Percentiles rank a stretch among this genome's conserved stretches.
phyloP scores from a whole-genome alignment of 192 early-diverging fungal species.

The Backusella psychrophila region DNA sequence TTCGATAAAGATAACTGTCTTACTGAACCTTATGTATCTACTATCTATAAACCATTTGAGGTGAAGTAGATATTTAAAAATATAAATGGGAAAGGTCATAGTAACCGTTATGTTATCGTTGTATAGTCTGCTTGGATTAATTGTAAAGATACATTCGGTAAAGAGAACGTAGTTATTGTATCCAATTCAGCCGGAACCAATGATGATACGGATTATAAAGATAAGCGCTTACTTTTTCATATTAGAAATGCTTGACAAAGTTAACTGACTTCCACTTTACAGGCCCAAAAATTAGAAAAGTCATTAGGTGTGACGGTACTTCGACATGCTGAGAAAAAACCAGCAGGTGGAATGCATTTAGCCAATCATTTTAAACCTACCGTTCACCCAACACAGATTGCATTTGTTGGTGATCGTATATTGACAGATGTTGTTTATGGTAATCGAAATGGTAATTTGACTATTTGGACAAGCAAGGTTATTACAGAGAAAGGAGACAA shows the following conservation, averaged over 20 bases:
- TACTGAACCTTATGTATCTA: slow-evolving; percentile 74
- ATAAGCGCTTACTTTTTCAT: neutral
- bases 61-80: slow-evolving; percentile 23
- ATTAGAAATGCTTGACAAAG: too few species aligned
- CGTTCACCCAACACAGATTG: slow-evolving; percentile 29
- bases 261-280: neutral
- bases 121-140: slow-evolving; percentile 60
- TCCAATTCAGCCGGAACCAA: slow-evolving; percentile 90
- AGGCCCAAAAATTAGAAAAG: slow-evolving; percentile 45
- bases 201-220: slow-evolving; percentile 66
- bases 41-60: slow-evolving; percentile 69
- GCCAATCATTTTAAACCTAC: slow-evolving; percentile 40
- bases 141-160: slow-evolving; percentile 62
- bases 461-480: slow-evolving; percentile 67
- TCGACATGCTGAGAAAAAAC: slow-evolving; percentile 66
- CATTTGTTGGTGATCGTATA: slow-evolving; percentile 84
- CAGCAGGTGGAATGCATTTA: slow-evolving; percentile 66
- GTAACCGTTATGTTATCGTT: neutral
- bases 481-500: slow-evolving; percentile 80
- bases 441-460: slow-evolving; percentile 69
- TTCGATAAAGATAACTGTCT: slow-evolving; percentile 99
- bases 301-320: slow-evolving; percentile 59
- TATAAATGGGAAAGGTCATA: neutral
- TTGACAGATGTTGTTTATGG: slow-evolving; percentile 87
- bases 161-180: slow-evolving; percentile 69